Conservation (phyloP, 164 flowering plant species). For the Stephania japonica region DNA sequence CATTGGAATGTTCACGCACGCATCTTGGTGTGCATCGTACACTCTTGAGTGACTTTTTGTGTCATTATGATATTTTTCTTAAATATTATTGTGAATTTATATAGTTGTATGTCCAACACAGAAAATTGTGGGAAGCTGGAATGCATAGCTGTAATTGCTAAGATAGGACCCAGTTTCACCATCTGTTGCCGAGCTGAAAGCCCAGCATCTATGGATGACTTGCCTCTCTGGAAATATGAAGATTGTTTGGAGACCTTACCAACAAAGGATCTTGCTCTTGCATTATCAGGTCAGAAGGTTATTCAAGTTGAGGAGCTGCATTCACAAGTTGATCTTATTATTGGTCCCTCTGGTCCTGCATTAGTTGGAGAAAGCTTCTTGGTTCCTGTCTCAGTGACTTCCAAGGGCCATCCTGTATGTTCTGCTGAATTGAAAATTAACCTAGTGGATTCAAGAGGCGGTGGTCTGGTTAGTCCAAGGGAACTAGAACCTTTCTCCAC, state of each 20-base stretch:
- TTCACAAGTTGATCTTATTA: conserved; percentile 65
- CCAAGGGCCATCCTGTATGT: conserved; percentile 65
- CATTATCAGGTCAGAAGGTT: conserved; percentile 80
- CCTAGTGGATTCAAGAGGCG: conserved; percentile 86
- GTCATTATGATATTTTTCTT: no score
- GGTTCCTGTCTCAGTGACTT: conserved; percentile 61
- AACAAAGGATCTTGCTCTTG: conserved; percentile 74
- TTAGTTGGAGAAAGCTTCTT: conserved; percentile 82
- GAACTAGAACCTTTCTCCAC: conserved; percentile 56
- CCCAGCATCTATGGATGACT: conserved; percentile 89
- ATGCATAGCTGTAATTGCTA: conserved; percentile 68
- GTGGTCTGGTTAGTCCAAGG: conserved; percentile 84
- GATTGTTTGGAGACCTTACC: conserved; percentile 69
- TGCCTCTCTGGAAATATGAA: conserved; percentile 96
- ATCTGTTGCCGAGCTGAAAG: conserved; percentile 95
- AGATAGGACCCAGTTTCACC: conserved; percentile 60
- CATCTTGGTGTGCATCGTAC: no score
- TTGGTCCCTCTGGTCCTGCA: conserved; percentile 73
- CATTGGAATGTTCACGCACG: no score
- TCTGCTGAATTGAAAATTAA: conserved; percentile 95
- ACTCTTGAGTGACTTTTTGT: no score
- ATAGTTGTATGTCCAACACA: conserved; percentile 28
- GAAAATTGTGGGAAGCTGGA: conserved; percentile 97
- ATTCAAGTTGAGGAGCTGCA: conserved; percentile 91
- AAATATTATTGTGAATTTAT: not conserved